A percentile compares a stretch with the other conserved stretches of the same genome.
phyloP scores from a whole-genome alignment of 208 protist species.

The Trypanosoma rangeli region DNA sequence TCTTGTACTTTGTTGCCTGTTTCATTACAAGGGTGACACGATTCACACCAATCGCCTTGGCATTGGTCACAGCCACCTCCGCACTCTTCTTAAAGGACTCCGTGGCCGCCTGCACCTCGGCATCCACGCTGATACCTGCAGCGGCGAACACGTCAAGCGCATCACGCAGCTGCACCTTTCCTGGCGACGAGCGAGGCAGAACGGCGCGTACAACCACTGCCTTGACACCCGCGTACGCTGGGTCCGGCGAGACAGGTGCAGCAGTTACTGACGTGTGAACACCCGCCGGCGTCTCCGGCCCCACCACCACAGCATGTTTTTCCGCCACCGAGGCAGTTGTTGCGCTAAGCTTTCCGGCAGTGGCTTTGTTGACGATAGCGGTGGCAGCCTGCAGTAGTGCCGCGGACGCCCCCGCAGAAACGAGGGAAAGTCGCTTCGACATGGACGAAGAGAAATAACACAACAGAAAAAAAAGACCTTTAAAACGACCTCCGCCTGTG shows the following conservation, averaged over 20 bases:
- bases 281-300: constrained; percentile 47
- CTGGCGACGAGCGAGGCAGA: constrained; percentile 49
- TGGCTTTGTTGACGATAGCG: constrained; percentile 57
- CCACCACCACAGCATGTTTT: constrained; percentile 61
- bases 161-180: constrained; percentile 71
- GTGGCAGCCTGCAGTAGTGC: constrained; percentile 64
- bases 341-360: constrained; percentile 51
- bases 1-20: constrained; percentile 67
- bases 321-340: constrained; percentile 42
- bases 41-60: constrained; percentile 46
- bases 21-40: constrained; percentile 80
- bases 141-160: constrained; percentile 68
- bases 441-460: constrained; percentile 24
- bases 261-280: constrained; percentile 64
- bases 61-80: constrained; percentile 62
- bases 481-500: background rate
- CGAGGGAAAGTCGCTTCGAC: constrained; percentile 67
- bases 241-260: constrained; percentile 20
- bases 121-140: constrained; percentile 59
- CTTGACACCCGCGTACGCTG: constrained; percentile 55
- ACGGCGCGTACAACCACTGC: constrained; percentile 73
- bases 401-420: constrained; percentile 59
- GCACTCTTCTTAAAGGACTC: constrained; percentile 60
- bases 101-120: constrained; percentile 46
- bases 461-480: constrained; percentile 11